Evolutionary conservation across 495 filamentous ascomycete genomes (phyloP), one percentile per base, ranked within the genome.

Genomic region (Penicillium cosmopolitanum): DNA sequence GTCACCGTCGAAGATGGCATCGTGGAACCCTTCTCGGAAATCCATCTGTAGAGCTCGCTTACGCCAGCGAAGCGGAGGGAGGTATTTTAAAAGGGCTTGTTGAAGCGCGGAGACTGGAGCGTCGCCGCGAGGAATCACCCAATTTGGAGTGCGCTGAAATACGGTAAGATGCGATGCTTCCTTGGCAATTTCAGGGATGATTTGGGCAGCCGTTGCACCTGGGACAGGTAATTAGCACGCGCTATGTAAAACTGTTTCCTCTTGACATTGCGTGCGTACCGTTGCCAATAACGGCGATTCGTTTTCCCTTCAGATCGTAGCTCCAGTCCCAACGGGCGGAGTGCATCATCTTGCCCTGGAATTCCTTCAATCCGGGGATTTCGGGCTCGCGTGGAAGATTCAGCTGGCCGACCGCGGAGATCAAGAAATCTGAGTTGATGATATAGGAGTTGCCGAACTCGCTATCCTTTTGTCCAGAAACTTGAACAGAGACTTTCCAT

Each of bases 151-250:
- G 11, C 88, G 80, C 57, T 90, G 85, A 66, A 87, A 91, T 47
- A 89, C 81, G 1, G 82, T 85, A 5, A 89, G 70, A 11, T 79
- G 69, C n/a, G 80, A 68, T 46, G 81, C 79, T 6, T 81, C 58
- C 50, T 82, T 83, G 48, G 84, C 83, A 28, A 90, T 74, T 46
- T 81, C 82, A 13, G 89, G 87, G 21, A 88, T 78, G 61, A 91
- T 89, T 66, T 91, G 89, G n/a, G 84, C 87, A 10, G 83, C 84
- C 16, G 87, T 89, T 18, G 88, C 86, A 21, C 88, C 86, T 77
- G 76, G 18, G 1, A 16, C 42, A 0, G 10, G 8, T 38, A 38
- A 2, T 44, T 40, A 40, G 36, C 5, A 2, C 10, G 15, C 15
- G 36, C 5, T 40, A 3, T 13, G 10, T 40, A n/a, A 15, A 12